Conservation (phyloP, 495 filamentous ascomycete species). For the Venustampulla echinocandica region DNA sequence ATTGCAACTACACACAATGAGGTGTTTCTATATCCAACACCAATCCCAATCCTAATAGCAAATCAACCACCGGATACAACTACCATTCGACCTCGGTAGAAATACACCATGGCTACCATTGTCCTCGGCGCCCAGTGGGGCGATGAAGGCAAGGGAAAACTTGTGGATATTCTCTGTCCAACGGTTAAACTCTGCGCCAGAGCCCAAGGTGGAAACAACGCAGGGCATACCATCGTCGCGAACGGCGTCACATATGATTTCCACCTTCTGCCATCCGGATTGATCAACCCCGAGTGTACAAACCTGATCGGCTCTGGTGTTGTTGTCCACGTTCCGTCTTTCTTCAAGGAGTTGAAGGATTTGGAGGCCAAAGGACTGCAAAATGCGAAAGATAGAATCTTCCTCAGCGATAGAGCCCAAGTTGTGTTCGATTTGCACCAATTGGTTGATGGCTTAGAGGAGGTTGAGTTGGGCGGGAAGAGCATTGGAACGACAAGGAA, state of each 20-base stretch:
- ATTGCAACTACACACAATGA: no score
- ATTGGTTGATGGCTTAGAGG: conserved; percentile 73
- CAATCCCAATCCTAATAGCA: no score
- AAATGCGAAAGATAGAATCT: conserved; percentile 56
- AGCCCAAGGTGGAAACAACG: conserved; percentile 65
- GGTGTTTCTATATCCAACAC: no score
- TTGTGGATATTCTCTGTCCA: conserved; percentile 57
- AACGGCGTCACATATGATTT: conserved; percentile 56
- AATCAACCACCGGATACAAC: no score
- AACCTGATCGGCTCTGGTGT: conserved; percentile 83
- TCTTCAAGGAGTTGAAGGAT: conserved; percentile 76
- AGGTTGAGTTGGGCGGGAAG: conserved; percentile 55
- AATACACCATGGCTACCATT: not conserved
- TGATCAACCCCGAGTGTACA: conserved; percentile 65
- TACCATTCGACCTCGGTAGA: not conserved
- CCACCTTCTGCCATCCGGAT: conserved; percentile 57
- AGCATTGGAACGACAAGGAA: conserved; percentile 50
- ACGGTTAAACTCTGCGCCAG: conserved; percentile 49
- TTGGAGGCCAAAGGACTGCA: conserved; percentile 64
- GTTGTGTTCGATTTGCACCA: conserved; percentile 79
- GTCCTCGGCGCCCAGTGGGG: conserved; percentile 12
- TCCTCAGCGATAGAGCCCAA: conserved; percentile 74
- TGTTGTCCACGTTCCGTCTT: conserved; percentile 75
- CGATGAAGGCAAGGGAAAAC: conserved; percentile 64
- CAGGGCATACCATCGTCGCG: conserved; percentile 48